Conservation (phyloP, 257 asterid genomes). For the Nicotiana noctiflora region DNA sequence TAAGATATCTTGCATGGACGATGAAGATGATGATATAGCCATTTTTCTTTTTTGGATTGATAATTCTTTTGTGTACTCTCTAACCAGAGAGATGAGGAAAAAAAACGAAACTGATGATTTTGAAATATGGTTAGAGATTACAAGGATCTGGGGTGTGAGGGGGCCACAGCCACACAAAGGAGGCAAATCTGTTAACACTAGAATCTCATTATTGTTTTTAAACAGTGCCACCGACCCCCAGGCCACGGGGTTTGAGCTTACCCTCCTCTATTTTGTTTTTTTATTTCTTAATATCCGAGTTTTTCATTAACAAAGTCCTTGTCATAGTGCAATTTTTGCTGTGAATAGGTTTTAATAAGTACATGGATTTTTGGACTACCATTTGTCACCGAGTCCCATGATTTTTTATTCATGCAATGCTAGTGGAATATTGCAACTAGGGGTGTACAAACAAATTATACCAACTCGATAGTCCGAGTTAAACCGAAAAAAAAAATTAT, state of each 20-base stretch:
- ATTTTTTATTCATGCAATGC: too few species aligned
- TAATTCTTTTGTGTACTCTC: too few species aligned
- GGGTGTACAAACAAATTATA: too few species aligned
- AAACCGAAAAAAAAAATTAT: too few species aligned
- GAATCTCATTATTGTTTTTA: too few species aligned
- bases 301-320: not conserved
- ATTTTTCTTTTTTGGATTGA: slow-evolving; percentile 14
- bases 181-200: not conserved
- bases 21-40: slow-evolving; percentile 35
- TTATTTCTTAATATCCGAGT: too few species aligned
- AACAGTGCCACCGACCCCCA: not conserved
- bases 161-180: not conserved
- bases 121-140: slow-evolving; percentile 2
- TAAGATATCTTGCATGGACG: slow-evolving; percentile 39
- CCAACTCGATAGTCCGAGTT: too few species aligned
- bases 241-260: not conserved
- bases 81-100: too few species aligned
- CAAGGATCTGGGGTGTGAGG: not conserved
- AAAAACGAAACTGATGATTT: not conserved
- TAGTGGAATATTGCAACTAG: too few species aligned
- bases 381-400: not conserved
- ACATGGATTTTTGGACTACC: not conserved
- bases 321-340: not conserved
- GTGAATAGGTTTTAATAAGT: not conserved
- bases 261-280: not conserved